Percentiles rank a stretch among this genome's conserved stretches.
phyloP scores from a whole-genome alignment of 345 rosid genomes.

The Populus simonii region DNA sequence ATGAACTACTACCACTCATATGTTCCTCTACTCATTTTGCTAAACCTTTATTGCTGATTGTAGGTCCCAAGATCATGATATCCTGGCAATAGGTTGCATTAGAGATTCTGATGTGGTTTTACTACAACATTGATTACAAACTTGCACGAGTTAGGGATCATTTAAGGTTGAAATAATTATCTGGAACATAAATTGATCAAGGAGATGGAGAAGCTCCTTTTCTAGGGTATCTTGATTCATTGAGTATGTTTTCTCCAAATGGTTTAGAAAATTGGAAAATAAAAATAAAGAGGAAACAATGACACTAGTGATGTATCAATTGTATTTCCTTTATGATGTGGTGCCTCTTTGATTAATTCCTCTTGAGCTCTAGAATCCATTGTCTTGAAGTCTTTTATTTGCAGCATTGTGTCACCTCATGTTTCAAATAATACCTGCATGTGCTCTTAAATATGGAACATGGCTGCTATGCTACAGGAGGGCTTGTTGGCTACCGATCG shows the following conservation, averaged over 20 bases:
- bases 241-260: neutral
- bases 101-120: neutral
- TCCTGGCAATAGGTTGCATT: neutral
- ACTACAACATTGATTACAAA: neutral
- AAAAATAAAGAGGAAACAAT: neutral
- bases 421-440: neutral
- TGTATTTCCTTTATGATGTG: neutral
- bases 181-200: neutral
- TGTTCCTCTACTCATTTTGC: neutral
- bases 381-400: neutral
- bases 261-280: neutral
- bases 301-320: neutral
- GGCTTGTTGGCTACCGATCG: constrained; percentile 56
- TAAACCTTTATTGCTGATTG: neutral
- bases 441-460: neutral
- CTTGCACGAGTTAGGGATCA: neutral
- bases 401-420: neutral
- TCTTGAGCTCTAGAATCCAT: neutral
- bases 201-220: neutral
- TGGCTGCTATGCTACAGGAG: constrained; percentile 47
- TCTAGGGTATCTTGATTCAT: neutral
- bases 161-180: neutral
- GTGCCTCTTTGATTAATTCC: neutral
- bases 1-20: neutral
- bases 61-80: neutral